Percentiles rank a stretch among this genome's conserved stretches.
These are phyloP conservation scores for Phytophthora fragariae DNA, from an alignment of 352 stramenopile species.

Conservation along the genomic window DNA sequence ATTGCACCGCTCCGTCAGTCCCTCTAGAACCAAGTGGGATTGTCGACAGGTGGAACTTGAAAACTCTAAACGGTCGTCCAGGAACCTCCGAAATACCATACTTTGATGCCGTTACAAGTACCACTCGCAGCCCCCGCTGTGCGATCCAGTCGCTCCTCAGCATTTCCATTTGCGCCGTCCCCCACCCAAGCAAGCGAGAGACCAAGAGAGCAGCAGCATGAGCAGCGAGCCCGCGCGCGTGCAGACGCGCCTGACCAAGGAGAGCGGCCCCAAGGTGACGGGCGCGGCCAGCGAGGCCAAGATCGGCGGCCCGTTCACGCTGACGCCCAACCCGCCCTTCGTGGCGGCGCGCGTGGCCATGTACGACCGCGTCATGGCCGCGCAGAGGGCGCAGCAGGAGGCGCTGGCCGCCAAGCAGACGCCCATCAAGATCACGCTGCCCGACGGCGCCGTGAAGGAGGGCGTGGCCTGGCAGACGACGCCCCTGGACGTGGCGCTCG, in stretches of 20 bases:
- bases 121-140: too few species aligned
- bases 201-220: slow-evolving; percentile 14
- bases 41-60: too few species aligned
- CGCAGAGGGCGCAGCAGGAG: slow-evolving; percentile 73
- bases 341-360: slow-evolving; percentile 78
- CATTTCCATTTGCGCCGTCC: slow-evolving; percentile 27
- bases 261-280: slow-evolving; percentile 75
- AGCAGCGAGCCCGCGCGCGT: slow-evolving; percentile 57
- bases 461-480: slow-evolving; percentile 95
- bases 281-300: slow-evolving; percentile 56
- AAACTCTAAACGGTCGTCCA: background rate
- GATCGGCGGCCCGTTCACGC: slow-evolving; percentile 85
- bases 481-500: slow-evolving; percentile 96
- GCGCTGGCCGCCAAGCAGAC: slow-evolving; percentile 84
- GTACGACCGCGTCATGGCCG: slow-evolving; percentile 88
- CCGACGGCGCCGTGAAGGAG: slow-evolving; percentile 95
- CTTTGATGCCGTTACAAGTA: background rate
- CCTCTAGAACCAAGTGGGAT: background rate
- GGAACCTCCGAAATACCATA: background rate
- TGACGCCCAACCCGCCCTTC: slow-evolving; percentile 88
- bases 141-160: slow-evolving; percentile 20
- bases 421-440: slow-evolving; percentile 97
- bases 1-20: background rate
- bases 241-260: slow-evolving; percentile 83
- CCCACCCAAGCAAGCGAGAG: background rate